Evolutionary conservation across 129 eudicot genomes (phyloP), one percentile per base, ranked within the genome.

Genomic region (Flaveria ramosissima): DNA sequence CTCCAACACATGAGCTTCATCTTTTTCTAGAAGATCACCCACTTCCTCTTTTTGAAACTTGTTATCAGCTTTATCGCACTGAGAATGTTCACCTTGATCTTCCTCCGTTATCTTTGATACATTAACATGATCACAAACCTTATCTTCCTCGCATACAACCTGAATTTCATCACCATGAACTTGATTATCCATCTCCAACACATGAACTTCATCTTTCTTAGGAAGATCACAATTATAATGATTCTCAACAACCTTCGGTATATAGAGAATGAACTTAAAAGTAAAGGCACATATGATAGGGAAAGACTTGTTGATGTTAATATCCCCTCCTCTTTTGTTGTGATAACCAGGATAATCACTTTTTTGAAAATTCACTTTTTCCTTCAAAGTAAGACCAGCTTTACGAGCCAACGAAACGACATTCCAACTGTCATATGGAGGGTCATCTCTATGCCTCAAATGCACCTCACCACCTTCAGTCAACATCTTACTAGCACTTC

Each of bases 401-500:
- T 77, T 30, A 46, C 0, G 45, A 62, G 86, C 92, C 48, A 88
- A 71, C 48, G 26, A 69, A 64, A 77, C 72, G 21, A 88, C 81
- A 52, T 78, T 41, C 89, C 92, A 88, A 27, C 11, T 19, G 19
- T 56, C 17, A 42, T 85, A 85, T 6, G 89, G 88, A 68, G 52
- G 6, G 51, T 82, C 88, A 16, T 77, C 87, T 59, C 89, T 76
- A 48, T 85, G 89, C 48, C 81, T 85, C 20, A 88, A 47, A 68
- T 88, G 88, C 45, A 88, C 76, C 64, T 88, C 92, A 13, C 92
- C 90, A 8, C 82, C 82, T 68, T 71, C 55, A 27, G 32, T 48
- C 50, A 85, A 42, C 88, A 85, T 75, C 75, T 83, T 72, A 32
- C 70, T 74, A 4, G 90, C 84, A 81, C 82, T 78, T 21, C 32